Evolutionary conservation across 805 yeast species (phyloP).

Genomic region (Zygosaccharomyces bisporus): DNA sequence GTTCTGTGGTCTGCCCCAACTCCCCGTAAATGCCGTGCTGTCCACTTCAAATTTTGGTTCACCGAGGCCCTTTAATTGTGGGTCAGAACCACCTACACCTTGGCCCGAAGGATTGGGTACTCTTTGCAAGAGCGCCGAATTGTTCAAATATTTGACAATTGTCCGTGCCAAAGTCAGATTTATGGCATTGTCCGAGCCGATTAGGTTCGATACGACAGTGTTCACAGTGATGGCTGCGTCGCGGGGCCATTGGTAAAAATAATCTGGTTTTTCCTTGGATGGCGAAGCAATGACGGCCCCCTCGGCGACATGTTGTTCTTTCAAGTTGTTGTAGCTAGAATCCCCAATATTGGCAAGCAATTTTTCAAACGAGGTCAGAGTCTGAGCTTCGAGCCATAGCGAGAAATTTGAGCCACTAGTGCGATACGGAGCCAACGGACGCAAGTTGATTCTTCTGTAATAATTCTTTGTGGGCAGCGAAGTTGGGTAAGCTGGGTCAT

Average conservation of each 20-base stretch:
- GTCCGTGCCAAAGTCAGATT: conserved; percentile 27
- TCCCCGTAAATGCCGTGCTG: conserved; percentile 54
- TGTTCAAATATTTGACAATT: conserved; percentile 61
- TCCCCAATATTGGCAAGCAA: conserved; percentile 51
- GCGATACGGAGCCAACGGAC: conserved; percentile 16
- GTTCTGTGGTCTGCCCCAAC: conserved; percentile 95
- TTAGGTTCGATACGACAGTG: conserved; percentile 53
- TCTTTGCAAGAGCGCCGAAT: conserved; percentile 59
- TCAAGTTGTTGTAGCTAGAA: conserved; percentile 21
- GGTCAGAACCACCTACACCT: conserved; percentile 32
- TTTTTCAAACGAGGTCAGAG: conserved; percentile 39
- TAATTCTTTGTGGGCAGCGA: conserved; percentile 9
- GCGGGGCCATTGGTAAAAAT: conserved; percentile 86
- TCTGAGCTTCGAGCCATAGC: conserved; percentile 45
- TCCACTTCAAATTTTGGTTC: conserved; percentile 84
- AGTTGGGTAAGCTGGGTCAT: conserved; percentile 14
- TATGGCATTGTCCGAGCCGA: conserved; percentile 14
- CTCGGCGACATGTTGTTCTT: conserved; percentile 40
- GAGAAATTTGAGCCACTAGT: conserved; percentile 36
- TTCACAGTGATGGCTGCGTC: conserved; percentile 81
- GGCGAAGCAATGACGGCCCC: conserved; percentile 90
- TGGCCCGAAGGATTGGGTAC: conserved; percentile 65
- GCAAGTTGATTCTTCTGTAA: conserved; percentile 15
- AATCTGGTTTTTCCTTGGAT: conserved; percentile 65
- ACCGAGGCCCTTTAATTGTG: conserved; percentile 58